Evolutionary conservation across 2,329 filamentous ascomycete genomes (phyloP), one percentile per base, ranked within the genome.

Genomic region (Cercospora sesami): DNA sequence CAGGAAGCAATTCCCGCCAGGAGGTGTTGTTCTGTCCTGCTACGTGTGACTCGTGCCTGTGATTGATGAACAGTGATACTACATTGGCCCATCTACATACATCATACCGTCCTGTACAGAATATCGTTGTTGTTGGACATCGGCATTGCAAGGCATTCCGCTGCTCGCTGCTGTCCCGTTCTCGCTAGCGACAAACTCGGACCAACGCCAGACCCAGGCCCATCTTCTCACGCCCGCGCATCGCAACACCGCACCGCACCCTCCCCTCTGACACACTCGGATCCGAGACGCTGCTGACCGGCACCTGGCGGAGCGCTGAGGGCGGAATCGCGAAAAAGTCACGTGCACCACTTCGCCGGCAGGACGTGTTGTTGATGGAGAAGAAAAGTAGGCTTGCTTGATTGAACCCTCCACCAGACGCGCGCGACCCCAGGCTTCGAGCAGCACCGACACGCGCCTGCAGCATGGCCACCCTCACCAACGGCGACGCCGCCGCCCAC

Each of bases 391-490:
- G 30, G 53, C 26, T 58, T 58, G 53, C 26, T 58, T 58, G 53
- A 58, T 58, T 48, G 60, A 62, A 30, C 60, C 60, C 60, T 48
- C 45, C 36, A 48, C 21, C 59, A 61, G 59, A 61, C 59, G 45
- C 66, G 63, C 63, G 63, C 55, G 58, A 62, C 62, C 62, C 66
- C 57, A 61, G 62, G 58, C 36, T 53, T 33, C 23, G 39, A 60
- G 53, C 26, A 55, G 57, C 62, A 69, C 60, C 60, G 59, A 62
- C 53, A 67, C 67, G 63, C 63, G 65, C 57, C 57, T 68, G 64
- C 68, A 72, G 68, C 66, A 73, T 72, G 67, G 64, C 72, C 59
- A 64, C 67, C 58, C 53, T 64, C 60, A 33, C 65, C 62, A 71
- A 68, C 39, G 69, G 60, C 45, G 42, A 68, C 31, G 42, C 67